Base-by-base conservation (phyloP, 495 filamentous ascomycete genomes). In the Penicillium antarcticum region DNA sequence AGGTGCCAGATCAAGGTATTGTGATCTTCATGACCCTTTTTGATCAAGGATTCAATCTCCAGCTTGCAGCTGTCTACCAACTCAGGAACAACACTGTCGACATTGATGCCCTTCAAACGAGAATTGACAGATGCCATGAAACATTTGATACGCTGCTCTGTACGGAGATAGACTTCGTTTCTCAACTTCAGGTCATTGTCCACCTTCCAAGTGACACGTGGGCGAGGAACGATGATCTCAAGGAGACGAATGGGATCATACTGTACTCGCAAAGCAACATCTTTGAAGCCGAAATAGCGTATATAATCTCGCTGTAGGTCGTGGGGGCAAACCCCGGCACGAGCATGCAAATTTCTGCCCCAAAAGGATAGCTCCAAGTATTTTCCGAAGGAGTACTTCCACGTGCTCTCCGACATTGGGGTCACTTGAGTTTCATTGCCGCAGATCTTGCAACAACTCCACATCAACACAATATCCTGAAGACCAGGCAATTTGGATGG, bases 361-460 rank as follows among this genome's bases (percentile, higher is more conserved):
- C 91, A 97, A 61, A 97, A 97, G 3, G 89, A 94, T 13, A 99
- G 74, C 68, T 99, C 95, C 21, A 99, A 77, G 59, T 97, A 99
- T 69, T 99, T 99, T 4, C 86, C 92, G 61, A 99, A 95, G 0
- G 95, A 97, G 66, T 99, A 99, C 67, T 95, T 97, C 91, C 92
- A 99, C 2, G 90, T 96, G 62, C 80, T 91, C 43, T 89, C 86
- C 0, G 92, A 96, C 94, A 99, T 99, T 13, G 88, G 88, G 53
- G 88, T 86, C 34, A 92, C 83, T 35, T 89, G 87, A 2, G 92
- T 96, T 65, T 97, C 91, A 49, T 88, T 87, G 24, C 86, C 84
- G 56, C 95, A 97, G 14, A 89, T 77, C 56, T 94, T 94, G 73
- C 95, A 99, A 51, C 84, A 87, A 54, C 90, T 96, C 95, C 95